Base-by-base conservation (phyloP, 306 rosid species). In the Begonia masoniana region DNA sequence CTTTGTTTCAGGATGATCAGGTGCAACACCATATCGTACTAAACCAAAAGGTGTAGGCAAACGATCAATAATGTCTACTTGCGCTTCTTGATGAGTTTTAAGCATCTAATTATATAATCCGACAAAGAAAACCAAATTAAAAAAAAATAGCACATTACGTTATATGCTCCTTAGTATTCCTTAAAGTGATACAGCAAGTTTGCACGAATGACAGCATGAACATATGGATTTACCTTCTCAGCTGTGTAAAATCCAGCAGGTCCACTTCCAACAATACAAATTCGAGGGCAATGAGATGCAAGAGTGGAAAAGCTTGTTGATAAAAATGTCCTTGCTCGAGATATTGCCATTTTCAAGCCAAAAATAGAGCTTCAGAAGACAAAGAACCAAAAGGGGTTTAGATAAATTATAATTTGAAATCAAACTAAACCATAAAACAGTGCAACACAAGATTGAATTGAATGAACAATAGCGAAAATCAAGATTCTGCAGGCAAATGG, bases 1-100 rank as follows among this genome's bases (percentile, higher is more conserved):
- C 94, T 91, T 91, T 10, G 96, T 91, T 77, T 91, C 99, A 36
- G 94, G 99, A 63, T 91, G 96, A 77, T 91, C 96, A 13, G 96
- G 99, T 9, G 99, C 99, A 45, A 86, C 96, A 62, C 94, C 96
- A 1, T 86, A 86, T 52, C 92, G 84, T 24, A 91, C 96, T 62
- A 91, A 74, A 11, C 94, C 92, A 1, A 91, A 91, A 48, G 99
- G 99, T 8, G 87, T 79, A 1, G 84, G 99, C 74, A 91, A 70
- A 21, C 96, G 78, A 59, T 91, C 99, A 55, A 86, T 73, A 68
- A 86, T 81, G 61, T 91, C 94, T 68, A 91, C 84, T 50, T 74
- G 70, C 12, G 86, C 86, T 62, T 77, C 69, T 63, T 69, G 76
- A 47, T 75, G 82, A 9, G 67, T 65, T 82, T 91, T 91, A 79